Evolutionary conservation across 352 stramenopile genomes (phyloP).

Genomic region (Stramenopiles sp.): DNA sequence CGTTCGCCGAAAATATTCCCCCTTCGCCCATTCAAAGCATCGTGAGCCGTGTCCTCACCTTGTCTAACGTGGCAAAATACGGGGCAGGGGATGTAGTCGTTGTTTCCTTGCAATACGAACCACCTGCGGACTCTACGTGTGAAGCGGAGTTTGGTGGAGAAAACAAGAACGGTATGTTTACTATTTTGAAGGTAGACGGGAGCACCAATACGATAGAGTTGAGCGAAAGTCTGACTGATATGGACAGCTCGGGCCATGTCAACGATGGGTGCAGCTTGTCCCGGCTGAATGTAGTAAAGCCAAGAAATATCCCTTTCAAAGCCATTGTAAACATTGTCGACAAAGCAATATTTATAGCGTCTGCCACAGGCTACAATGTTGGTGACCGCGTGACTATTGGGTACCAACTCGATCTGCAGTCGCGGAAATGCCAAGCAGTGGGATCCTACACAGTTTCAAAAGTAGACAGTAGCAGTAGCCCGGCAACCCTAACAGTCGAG

Average conservation of each 20-base stretch:
- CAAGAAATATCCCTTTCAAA: background rate
- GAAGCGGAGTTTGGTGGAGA: background rate
- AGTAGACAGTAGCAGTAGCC: too few relatives aligned
- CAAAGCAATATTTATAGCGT: background rate
- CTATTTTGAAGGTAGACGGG: background rate
- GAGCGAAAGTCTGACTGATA: background rate
- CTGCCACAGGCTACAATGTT: background rate
- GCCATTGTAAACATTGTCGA: background rate
- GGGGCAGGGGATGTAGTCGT: background rate
- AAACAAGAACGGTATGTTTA: background rate
- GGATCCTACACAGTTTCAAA: too few relatives aligned
- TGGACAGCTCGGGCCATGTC: background rate
- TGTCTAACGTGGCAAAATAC: background rate
- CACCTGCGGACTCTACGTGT: background rate
- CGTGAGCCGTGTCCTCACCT: background rate
- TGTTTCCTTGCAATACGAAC: background rate
- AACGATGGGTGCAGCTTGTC: background rate
- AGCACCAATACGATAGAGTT: background rate
- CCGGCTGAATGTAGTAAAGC: background rate
- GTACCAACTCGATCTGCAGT: background rate
- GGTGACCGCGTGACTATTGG: background rate
- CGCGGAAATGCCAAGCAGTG: too few relatives aligned
- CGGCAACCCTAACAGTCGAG: too few relatives aligned
- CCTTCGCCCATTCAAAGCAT: background rate
- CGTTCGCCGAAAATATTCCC: background rate